A percentile compares a stretch with the other conserved stretches of the same genome.
Evolutionary conservation across 2,329 filamentous ascomycete species (phyloP).

Genomic region (Pyrenochaeta sp.): DNA sequence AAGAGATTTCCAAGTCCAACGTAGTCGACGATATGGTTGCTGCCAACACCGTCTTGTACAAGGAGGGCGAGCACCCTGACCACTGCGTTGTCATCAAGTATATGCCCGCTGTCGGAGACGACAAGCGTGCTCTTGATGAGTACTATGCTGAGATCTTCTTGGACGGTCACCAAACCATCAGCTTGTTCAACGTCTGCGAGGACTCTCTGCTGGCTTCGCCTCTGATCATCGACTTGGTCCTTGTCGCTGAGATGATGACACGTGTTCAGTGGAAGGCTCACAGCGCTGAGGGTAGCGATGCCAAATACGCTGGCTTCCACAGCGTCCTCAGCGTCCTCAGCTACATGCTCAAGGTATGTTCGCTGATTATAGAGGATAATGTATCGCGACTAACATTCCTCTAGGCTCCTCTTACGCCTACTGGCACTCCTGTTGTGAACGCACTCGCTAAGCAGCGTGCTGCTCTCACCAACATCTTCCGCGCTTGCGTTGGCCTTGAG

Average conservation of each 20-base stretch:
- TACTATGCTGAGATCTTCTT: constrained; percentile 99
- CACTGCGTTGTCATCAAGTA: constrained; percentile 99
- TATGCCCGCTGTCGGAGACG: constrained; percentile 98
- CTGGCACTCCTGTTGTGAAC: constrained; percentile 95
- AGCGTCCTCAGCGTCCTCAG: constrained; percentile 95
- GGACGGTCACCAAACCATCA: constrained; percentile 97
- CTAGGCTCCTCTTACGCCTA: constrained; percentile 88
- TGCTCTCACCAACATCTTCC: constrained; percentile 97
- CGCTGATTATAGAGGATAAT: neutral
- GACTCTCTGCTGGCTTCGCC: constrained; percentile 96
- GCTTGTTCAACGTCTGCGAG: constrained; percentile 98
- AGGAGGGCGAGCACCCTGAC: constrained; percentile 91
- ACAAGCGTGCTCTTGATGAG: constrained; percentile 98
- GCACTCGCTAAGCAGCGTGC: constrained; percentile 94
- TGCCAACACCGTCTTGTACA: constrained; percentile 90
- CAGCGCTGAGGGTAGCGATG: constrained; percentile 60
- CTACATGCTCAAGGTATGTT: constrained; percentile 86
- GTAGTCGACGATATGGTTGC: constrained; percentile 99
- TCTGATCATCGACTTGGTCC: constrained; percentile 93
- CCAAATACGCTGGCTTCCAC: constrained; percentile 92
- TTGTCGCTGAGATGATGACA: constrained; percentile 97
- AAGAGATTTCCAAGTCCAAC: constrained; percentile 99
- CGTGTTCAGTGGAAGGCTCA: constrained; percentile 87
- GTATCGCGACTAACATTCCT: constrained; percentile 11
- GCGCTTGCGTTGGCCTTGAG: constrained; percentile 93